phyloP scores from a whole-genome alignment of 75 land plant species.

The Cupressus sempervirens region DNA sequence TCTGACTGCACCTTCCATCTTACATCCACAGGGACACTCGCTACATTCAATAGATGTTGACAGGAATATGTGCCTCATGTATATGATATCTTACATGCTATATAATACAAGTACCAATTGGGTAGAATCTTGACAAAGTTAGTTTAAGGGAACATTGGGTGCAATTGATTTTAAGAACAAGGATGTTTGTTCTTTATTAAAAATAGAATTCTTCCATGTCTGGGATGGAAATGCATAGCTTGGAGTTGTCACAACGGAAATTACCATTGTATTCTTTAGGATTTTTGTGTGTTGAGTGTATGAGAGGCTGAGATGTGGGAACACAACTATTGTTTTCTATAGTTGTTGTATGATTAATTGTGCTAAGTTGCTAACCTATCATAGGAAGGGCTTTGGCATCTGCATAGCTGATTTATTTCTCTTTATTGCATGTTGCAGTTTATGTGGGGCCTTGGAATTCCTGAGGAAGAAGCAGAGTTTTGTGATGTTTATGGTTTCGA shows the following conservation, averaged over 20 bases:
- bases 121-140: not conserved
- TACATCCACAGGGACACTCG: no score
- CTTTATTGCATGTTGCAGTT: constrained; percentile 41
- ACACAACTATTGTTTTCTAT: not conserved
- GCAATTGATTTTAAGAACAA: not conserved
- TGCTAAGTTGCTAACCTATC: not conserved
- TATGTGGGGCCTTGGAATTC: constrained; percentile 87
- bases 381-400: not conserved
- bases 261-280: not conserved
- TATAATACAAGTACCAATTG: not conserved
- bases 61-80: not conserved
- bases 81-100: not conserved
- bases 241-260: not conserved
- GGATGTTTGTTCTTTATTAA: not conserved
- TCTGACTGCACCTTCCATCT: no score
- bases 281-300: not conserved
- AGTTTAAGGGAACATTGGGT: not conserved
- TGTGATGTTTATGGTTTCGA: constrained; percentile 94
- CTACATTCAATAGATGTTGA: no score
- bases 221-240: not conserved
- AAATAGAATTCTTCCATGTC: not conserved
- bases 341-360: not conserved
- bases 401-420: not conserved
- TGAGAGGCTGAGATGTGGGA: not conserved
- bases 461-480: constrained; percentile 67